Evolutionary conservation across 306 rosid species (phyloP), one percentile per base, ranked within the genome.

Genomic region (Prunus armeniaca): DNA sequence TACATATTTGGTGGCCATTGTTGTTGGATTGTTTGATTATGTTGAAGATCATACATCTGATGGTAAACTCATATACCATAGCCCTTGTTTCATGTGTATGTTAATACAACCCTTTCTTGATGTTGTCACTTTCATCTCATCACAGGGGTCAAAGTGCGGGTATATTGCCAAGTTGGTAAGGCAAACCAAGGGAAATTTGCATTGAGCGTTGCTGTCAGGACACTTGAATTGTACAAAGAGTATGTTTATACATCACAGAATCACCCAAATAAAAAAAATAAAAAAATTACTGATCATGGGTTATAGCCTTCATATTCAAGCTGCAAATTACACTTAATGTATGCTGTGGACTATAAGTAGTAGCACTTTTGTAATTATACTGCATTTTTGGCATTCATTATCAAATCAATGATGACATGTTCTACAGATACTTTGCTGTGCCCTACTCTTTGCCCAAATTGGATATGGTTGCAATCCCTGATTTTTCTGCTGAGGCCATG

Each of bases 401-500:
- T 79, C 25, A 30, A 58, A 77, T 81, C 79, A 76, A 81, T 81
- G 62, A 13, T 17, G 47, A 67, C 54, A 69, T 71, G 22, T 84
- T 82, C 76, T 79, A 72, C 90, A 95, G 98, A 49, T 95, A 92
- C 87, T 95, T 95, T 83, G 93, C 80, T n/a, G 86, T 88, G 80
- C 97, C 98, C 57, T 95, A 92, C 82, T 22, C 96, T 65, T 80
- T 95, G 55, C 98, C 98, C 51, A 95, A 95, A 82, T 78, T 95
- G 87, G 98, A 95, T 82, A 90, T 95, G 98, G 72, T 91, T 79
- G 97, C 98, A 25, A 92, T 95, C 71, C 98, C 97, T 77, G 97
- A 92, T 87, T 95, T 95, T 83, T 90, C 98, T 82, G 89, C 92
- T 83, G 97, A 96, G 51, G 98, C 98, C 75, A 94, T 94, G 98